Evolutionary conservation across 2,329 filamentous ascomycete species (phyloP), one percentile per base, ranked within the genome.

Genomic region (Colletotrichum kahawae): DNA sequence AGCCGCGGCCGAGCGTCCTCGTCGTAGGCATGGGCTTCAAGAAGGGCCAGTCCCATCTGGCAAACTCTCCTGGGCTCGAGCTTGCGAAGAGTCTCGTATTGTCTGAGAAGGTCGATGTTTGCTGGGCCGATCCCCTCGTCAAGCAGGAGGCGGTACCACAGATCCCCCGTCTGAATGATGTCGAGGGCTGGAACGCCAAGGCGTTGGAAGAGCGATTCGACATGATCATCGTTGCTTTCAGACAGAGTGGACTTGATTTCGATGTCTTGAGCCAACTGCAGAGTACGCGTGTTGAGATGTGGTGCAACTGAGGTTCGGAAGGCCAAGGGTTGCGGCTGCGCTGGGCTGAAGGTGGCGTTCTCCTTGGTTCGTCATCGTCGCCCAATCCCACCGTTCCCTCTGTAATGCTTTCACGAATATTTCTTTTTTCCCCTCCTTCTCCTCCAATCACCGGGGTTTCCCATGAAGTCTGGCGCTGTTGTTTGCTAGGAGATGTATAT

Each of bases 11-110:
- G 1, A 80, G 81, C 14, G 82, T 88, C 2, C 81, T 89, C 1
- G 85, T 89, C 5, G 86, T 86, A 0, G 88, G 88, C 1, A 82
- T 89, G 51, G 88, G 87, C 5, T 90, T 90, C 82, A 90, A 90
- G 79, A 79, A 82, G 7, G 88, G 88, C 4, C 88, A 90, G 77
- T 84, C 85, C 0, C 84, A 86, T 62, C 79, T 89, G 4, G 85
- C 83, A 71, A 87, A 88, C 77, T 89, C 88, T 0, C 88, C 88
- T 0, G 87, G 87, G 2, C 79, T 88, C 4, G 85, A 85, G 66
- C 78, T 88, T 7, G 83, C 85, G 34, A 84, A 82, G 71, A 83
- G 78, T 54, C 80, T 87, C 3, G 77, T 82, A 2, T 62, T 83
- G 43, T 83, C 83, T 2, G 77, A 82, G 60, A 81, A 84, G 69